phyloP scores from a whole-genome alignment of 352 stramenopile genomes.

The Globisporangium abappressorium region DNA sequence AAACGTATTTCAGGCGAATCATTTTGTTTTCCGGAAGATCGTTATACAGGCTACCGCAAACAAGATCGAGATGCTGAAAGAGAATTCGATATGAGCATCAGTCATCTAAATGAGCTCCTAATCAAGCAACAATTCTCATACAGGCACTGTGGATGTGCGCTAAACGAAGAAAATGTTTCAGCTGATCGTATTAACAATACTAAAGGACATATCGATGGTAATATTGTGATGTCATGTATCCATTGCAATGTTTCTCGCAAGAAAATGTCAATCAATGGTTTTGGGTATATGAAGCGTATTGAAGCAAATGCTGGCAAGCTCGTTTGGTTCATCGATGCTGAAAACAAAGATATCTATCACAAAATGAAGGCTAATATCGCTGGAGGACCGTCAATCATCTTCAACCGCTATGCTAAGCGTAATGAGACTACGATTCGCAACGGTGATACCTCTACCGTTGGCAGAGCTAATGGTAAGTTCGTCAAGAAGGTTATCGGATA shows the following conservation, averaged over 20 bases:
- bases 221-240: conserved; percentile 22
- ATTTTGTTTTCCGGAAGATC: too few relatives aligned
- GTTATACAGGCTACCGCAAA: too few relatives aligned
- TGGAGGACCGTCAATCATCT: conserved; percentile 22
- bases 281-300: conserved; percentile 2
- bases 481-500: conserved; percentile 27
- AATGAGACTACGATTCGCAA: conserved; percentile 17
- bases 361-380: conserved; percentile 26
- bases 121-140: too few relatives aligned
- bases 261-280: conserved; percentile 21
- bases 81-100: too few relatives aligned
- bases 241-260: conserved; percentile 27
- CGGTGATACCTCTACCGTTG: too few relatives aligned
- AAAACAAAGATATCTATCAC: conserved; percentile 18
- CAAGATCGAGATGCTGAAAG: too few relatives aligned
- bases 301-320: conserved; percentile 13
- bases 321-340: conserved; percentile 19
- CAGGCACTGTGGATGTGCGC: conserved; percentile 4
- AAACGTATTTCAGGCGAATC: too few relatives aligned
- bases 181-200: conserved; percentile 8
- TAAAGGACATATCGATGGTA: conserved; percentile 6
- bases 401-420: conserved; percentile 18
- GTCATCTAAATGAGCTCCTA: too few relatives aligned
- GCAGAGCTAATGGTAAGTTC: conserved; percentile 10
- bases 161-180: conserved; percentile 11